Base-by-base conservation (phyloP, 2,329 filamentous ascomycete species). In the Didymella pinodella region DNA sequence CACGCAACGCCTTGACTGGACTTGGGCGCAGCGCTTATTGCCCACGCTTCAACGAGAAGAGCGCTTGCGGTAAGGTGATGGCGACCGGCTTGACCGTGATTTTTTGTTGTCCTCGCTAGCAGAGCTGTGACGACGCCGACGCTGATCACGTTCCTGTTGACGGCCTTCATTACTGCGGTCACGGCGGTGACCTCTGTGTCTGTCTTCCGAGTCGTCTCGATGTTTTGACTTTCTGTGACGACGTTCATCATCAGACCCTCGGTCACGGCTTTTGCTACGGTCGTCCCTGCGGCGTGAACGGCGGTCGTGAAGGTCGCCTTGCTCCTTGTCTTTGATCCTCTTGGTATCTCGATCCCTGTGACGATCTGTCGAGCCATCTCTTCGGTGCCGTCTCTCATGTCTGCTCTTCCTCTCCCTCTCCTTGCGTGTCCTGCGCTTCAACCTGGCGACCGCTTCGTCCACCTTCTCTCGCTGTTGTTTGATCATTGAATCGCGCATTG, bases 391-490 rank as follows among this genome's bases (percentile, higher is more conserved):
- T 47, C 62, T 71, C 1, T 75, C 68, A 10, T 59, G 50, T 45
- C 47, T 50, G 45, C 65, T 68, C 46, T 69, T 70, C 80, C 81
- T 70, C 77, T 83, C 78, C 61, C 74, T 76, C 78, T 84, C 78
- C 59, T 73, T 77, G 47, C 72, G 75, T 57, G 82, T 81, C 67
- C 72, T 78, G 71, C 77, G 84, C 45, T 83, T 82, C 50, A 84
- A 74, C 66, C 78, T 84, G 63, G 83, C 82, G 66, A 90, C 78
- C 3, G 92, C 93, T 58, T 86, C 85, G 54, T 90, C 87, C 12
- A 97, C 86, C 75, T 97, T 92, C 74, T 92, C 92, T 78, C 91
- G 93, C 84, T 98, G 97, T 78, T 96, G 90, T 64, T 94, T 86
- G 50, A 97, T 88, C 64, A 98, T 75, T 69, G 91, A 97, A 36